phyloP scores from a whole-genome alignment of 2,329 filamentous ascomycete genomes.

The Leptographium flavum region DNA sequence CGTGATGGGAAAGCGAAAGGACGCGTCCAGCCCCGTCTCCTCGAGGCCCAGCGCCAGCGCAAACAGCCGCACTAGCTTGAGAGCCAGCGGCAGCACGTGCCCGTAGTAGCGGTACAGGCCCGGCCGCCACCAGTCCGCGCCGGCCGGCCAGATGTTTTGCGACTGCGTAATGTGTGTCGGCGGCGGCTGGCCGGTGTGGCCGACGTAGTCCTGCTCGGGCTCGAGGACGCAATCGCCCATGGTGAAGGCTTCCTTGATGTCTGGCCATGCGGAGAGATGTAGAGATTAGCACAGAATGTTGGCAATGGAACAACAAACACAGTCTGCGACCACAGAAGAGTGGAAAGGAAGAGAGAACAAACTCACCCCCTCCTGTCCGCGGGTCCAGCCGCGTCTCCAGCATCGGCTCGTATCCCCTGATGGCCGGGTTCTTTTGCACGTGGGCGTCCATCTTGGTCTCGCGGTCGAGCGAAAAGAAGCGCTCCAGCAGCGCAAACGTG shows the following conservation, averaged over 20 bases:
- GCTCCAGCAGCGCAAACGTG: constrained; percentile 3
- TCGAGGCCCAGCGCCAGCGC: constrained; percentile 11
- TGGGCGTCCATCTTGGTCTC: constrained; percentile 17
- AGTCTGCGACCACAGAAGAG: too few relatives aligned
- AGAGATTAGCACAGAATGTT: too few relatives aligned
- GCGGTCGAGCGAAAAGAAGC: constrained; percentile 8
- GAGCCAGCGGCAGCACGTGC: constrained; percentile 7
- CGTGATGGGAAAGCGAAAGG: constrained; percentile 21
- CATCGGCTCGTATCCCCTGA: constrained; percentile 21
- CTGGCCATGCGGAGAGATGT: too few relatives aligned
- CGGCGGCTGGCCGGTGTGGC: not conserved
- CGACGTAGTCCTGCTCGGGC: constrained; percentile 19
- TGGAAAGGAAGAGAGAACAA: too few relatives aligned
- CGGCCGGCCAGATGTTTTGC: constrained; percentile 20
- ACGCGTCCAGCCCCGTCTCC: constrained; percentile 22
- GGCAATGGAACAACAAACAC: too few relatives aligned
- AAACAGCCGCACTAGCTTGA: constrained; percentile 10
- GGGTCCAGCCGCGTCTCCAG: constrained; percentile 19
- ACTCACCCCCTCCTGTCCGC: constrained; percentile 13
- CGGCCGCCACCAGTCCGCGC: constrained; percentile 18
- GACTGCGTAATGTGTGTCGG: constrained; percentile 16
- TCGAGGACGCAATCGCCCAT: constrained; percentile 23
- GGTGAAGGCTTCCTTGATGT: constrained; percentile 14
- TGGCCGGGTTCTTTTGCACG: constrained; percentile 20
- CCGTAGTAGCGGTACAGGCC: constrained; percentile 21